These are phyloP conservation scores for Suillus placidus DNA, from an alignment of 768 basidiomycete genomes.

Conservation along the genomic window DNA sequence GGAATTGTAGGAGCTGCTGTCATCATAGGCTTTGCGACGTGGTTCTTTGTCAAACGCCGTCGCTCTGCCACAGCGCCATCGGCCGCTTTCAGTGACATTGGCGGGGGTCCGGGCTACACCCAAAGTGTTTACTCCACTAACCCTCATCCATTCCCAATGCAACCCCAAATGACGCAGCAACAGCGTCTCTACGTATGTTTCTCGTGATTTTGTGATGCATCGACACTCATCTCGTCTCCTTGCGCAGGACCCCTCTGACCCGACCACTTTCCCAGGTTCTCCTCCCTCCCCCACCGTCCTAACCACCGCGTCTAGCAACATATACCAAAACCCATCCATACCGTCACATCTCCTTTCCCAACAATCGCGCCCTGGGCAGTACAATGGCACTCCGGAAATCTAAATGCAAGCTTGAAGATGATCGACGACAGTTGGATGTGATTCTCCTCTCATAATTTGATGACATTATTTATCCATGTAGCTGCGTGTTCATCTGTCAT, in stretches of 20 bases:
- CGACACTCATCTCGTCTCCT: conserved; percentile 10
- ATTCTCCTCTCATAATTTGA: not conserved
- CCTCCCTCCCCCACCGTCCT: conserved; percentile 21
- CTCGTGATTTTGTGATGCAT: not conserved
- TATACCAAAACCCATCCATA: conserved; percentile 7
- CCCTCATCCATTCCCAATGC: conserved; percentile 16
- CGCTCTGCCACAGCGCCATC: conserved; percentile 27
- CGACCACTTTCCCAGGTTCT: conserved; percentile 39
- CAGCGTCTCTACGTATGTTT: conserved; percentile 33
- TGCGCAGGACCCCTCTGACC: conserved; percentile 39
- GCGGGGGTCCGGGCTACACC: conserved; percentile 4
- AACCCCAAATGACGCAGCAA: conserved; percentile 24
- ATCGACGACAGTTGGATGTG: not conserved
- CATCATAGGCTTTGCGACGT: conserved; percentile 42
- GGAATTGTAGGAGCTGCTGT: conserved; percentile 55
- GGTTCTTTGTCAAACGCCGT: conserved; percentile 38
- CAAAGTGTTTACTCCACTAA: conserved; percentile 14
- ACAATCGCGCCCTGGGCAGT: conserved; percentile 18
- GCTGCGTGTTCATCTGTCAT: not conserved
- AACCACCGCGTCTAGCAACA: conserved; percentile 12
- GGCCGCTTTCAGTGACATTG: conserved; percentile 12
- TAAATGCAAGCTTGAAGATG: conserved; percentile 9
- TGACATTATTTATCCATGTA: not conserved
- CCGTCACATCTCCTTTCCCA: conserved; percentile 18
- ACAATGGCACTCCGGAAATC: conserved; percentile 31